phyloP scores from a whole-genome alignment of 768 basidiomycete species.

The Cystobasidiopsis lactophilus region DNA sequence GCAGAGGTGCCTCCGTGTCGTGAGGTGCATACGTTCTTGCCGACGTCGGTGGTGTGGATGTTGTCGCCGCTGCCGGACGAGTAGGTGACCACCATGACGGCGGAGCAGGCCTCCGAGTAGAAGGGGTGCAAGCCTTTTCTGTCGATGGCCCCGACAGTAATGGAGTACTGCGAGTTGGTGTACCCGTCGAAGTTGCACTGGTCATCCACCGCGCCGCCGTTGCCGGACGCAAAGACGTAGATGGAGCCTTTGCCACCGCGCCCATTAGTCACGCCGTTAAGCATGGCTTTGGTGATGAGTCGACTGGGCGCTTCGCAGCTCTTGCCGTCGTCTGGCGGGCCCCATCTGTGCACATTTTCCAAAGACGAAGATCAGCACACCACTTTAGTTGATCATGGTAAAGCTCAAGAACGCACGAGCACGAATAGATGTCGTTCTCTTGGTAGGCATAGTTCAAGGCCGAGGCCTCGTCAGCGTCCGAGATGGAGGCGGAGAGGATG shows the following conservation, averaged over 20 bases:
- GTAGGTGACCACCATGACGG: slow-evolving; percentile 88
- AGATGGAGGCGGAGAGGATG: slow-evolving; percentile 82
- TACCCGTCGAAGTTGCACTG: slow-evolving; percentile 99
- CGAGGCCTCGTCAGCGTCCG: slow-evolving; percentile 85
- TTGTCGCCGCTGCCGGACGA: slow-evolving; percentile 82
- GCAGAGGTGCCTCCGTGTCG: slow-evolving; percentile 91
- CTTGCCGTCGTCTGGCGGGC: slow-evolving; percentile 80
- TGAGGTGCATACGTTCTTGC: slow-evolving; percentile 54
- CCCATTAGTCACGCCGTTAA: slow-evolving; percentile 81
- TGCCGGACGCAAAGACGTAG: slow-evolving; percentile 93
- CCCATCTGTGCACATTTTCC: slow-evolving; percentile 52
- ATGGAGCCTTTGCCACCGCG: slow-evolving; percentile 73
- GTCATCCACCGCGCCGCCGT: slow-evolving; percentile 72
- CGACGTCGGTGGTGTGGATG: slow-evolving; percentile 87
- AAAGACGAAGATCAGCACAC: too few relatives aligned
- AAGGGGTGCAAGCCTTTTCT: slow-evolving; percentile 82
- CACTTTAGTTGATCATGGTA: too few relatives aligned
- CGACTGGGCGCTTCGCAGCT: slow-evolving; percentile 86
- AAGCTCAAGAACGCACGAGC: slow-evolving; percentile 31
- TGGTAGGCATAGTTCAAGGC: slow-evolving; percentile 86
- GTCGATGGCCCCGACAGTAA: slow-evolving; percentile 90
- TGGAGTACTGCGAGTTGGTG: slow-evolving; percentile 88
- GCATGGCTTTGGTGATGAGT: slow-evolving; percentile 74
- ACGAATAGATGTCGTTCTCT: slow-evolving; percentile 77
- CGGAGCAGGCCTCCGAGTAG: slow-evolving; percentile 93